Evolutionary conservation across 2,329 filamentous ascomycete genomes (phyloP).

Genomic region (Ophiostoma sp.): DNA sequence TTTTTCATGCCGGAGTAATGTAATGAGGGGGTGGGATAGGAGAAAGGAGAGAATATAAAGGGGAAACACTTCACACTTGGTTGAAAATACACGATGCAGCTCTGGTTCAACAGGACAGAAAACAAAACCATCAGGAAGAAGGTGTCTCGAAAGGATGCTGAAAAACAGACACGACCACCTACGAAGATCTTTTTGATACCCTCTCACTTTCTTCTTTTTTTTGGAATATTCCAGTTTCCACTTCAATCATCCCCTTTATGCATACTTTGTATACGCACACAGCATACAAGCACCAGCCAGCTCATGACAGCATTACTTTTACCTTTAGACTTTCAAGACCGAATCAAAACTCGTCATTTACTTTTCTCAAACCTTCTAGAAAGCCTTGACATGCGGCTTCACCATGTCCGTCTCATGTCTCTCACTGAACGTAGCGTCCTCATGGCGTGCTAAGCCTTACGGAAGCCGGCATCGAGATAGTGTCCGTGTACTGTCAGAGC

Average conservation of each 20-base stretch:
- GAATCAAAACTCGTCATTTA: not conserved
- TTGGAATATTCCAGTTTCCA: not conserved
- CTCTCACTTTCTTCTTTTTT: not conserved
- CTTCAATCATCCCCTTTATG: not conserved
- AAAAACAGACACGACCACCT: not conserved
- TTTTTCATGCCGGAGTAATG: too few relatives aligned
- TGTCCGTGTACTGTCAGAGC: not conserved
- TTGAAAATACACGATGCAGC: not conserved
- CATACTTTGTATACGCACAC: too few relatives aligned
- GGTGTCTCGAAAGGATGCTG: too few relatives aligned
- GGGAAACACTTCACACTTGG: too few relatives aligned
- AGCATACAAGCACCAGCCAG: not conserved
- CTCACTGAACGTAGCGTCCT: not conserved
- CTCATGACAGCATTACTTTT: not conserved
- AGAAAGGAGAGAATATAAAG: too few relatives aligned
- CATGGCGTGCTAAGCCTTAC: not conserved
- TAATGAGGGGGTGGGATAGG: too few relatives aligned
- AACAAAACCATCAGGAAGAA: not conserved
- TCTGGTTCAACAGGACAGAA: not conserved
- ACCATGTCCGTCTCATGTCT: conserved; percentile 11
- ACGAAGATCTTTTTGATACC: conserved; percentile 12
- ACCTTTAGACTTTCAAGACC: conserved; percentile 1
- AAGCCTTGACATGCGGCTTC: not conserved
- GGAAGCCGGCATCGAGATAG: not conserved
- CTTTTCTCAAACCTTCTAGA: not conserved